phyloP scores from a whole-genome alignment of 2,329 filamentous ascomycete species.

The Herpotrichia juniperi region DNA sequence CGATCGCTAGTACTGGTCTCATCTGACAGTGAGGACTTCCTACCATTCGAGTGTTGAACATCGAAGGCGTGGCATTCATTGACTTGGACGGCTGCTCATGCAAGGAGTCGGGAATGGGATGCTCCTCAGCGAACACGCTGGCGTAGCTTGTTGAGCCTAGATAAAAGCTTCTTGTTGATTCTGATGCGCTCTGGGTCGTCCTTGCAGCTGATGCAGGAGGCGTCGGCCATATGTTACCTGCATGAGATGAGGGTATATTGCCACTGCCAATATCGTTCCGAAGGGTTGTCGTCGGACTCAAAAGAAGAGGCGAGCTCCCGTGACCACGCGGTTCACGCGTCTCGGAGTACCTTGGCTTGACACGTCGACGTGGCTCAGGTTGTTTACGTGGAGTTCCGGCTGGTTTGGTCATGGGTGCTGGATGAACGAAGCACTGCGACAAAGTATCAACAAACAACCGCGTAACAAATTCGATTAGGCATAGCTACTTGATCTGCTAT shows the following conservation, averaged over 20 bases:
- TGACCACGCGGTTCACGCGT: conserved; percentile 17
- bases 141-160: conserved; percentile 46
- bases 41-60: conserved; percentile 17
- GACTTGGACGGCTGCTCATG: conserved; percentile 36
- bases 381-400: conserved; percentile 43
- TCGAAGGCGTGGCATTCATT: conserved; percentile 27
- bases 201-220: conserved; percentile 33
- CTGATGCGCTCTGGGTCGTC: conserved; percentile 24
- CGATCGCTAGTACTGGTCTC: conserved; percentile 30
- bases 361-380: conserved; percentile 36
- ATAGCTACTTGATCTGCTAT: conserved; percentile 38
- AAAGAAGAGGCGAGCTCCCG: conserved; percentile 25
- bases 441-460: conserved; percentile 11
- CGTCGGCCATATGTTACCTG: conserved; percentile 32
- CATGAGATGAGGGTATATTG: conserved; percentile 2
- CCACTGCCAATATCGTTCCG: conserved; percentile 34
- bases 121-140: conserved; percentile 39
- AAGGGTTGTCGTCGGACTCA: conserved; percentile 37
- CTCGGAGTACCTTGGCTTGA: conserved; percentile 22
- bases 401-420: conserved; percentile 45
- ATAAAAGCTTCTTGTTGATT: conserved; percentile 37
- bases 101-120: conserved; percentile 33
- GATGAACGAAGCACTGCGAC: conserved; percentile 42
- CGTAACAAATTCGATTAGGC: neutral
- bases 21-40: conserved; percentile 38